Conservation (phyloP, 345 rosid species). For the Euphorbia peplus region DNA sequence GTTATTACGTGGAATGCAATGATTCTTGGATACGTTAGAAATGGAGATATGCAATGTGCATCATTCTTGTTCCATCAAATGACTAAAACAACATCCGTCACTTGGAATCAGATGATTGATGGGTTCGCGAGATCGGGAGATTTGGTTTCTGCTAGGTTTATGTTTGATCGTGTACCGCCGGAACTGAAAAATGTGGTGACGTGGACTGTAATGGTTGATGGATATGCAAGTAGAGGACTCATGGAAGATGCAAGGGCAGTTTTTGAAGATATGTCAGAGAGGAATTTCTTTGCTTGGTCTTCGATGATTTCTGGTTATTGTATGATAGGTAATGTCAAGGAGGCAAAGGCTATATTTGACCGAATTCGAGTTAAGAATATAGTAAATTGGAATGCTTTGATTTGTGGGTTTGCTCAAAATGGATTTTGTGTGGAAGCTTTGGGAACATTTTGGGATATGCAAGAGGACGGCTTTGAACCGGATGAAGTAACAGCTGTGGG, state of each 20-base stretch:
- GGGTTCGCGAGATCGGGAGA: slow-evolving; percentile 58
- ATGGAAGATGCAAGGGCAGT: slow-evolving; percentile 52
- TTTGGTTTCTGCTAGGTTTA: slow-evolving; percentile 43
- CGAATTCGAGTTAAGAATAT: slow-evolving; percentile 43
- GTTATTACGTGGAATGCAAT: slow-evolving; percentile 69
- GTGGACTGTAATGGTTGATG: slow-evolving; percentile 78
- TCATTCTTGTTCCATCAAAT: slow-evolving; percentile 44
- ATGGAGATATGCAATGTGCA: slow-evolving; percentile 42
- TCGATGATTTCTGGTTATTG: slow-evolving; percentile 76
- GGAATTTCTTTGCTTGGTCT: slow-evolving; percentile 71
- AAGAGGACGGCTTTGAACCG: slow-evolving; percentile 50
- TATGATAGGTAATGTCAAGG: slow-evolving; percentile 48
- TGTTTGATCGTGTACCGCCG: slow-evolving; percentile 55
- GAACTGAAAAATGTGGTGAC: slow-evolving; percentile 57
- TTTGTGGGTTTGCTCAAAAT: slow-evolving; percentile 63
- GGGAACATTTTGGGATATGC: slow-evolving; percentile 46
- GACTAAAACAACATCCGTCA: slow-evolving; percentile 40
- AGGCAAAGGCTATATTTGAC: slow-evolving; percentile 51
- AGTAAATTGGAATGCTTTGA: slow-evolving; percentile 71
- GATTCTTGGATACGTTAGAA: slow-evolving; percentile 56
- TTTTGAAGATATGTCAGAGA: slow-evolving; percentile 61
- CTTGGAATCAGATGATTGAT: slow-evolving; percentile 73
- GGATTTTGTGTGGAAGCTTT: slow-evolving; percentile 54
- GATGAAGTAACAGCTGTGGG: slow-evolving; percentile 60
- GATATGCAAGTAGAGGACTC: slow-evolving; percentile 46